phyloP scores from a whole-genome alignment of 441 rosid species.

The Lepidium campestre region DNA sequence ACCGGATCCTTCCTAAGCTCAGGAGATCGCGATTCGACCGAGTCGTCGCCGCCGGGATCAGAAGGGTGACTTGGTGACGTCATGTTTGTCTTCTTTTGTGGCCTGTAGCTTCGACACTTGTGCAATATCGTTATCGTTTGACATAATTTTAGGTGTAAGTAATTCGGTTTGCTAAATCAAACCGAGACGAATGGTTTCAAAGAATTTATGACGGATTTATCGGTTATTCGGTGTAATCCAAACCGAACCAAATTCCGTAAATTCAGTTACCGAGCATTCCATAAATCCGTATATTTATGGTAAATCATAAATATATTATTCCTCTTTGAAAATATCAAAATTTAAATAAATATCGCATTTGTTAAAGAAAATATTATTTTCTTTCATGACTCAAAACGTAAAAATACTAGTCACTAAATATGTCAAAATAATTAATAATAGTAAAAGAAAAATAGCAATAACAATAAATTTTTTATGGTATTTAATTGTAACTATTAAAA shows the following conservation, averaged over 20 bases:
- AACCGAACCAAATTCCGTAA: not conserved
- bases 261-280: not conserved
- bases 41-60: conserved; percentile 13
- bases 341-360: no score
- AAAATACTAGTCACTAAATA: no score
- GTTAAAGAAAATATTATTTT: no score
- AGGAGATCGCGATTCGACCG: conserved; percentile 35
- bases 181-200: not conserved
- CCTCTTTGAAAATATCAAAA: no score
- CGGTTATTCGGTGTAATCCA: no score
- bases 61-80: conserved; percentile 27
- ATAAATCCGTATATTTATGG: no score
- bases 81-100: conserved; percentile 7
- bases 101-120: not conserved
- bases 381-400: no score
- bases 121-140: not conserved
- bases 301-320: no score
- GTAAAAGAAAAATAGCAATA: no score
- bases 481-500: no score
- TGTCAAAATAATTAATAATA: no score
- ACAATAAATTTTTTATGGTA: no score
- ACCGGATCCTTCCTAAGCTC: conserved; percentile 61
- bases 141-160: not conserved
- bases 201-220: not conserved
- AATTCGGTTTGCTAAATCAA: not conserved